A percentile compares a stretch with the other conserved stretches of the same genome.
phyloP scores from a whole-genome alignment of 2,329 filamentous ascomycete species.

The Trichoderma afroharzianum region DNA sequence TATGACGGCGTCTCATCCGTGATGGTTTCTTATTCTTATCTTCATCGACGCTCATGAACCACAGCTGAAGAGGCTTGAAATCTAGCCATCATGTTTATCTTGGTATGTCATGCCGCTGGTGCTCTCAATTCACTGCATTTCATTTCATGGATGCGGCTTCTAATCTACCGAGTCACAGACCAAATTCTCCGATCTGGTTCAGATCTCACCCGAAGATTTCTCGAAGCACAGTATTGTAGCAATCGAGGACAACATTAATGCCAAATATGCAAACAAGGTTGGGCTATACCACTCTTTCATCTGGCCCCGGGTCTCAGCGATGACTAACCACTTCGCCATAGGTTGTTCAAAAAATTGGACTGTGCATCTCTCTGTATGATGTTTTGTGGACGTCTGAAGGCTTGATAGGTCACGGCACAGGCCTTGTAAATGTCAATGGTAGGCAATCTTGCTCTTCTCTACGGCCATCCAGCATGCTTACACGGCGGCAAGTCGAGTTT shows the following conservation, averaged over 20 bases:
- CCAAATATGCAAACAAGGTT: slow-evolving; percentile 93
- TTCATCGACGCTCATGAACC: background rate
- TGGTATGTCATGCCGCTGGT: slow-evolving; percentile 10
- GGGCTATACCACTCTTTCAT: background rate
- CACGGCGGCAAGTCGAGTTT: slow-evolving; percentile 73
- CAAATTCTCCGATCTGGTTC: slow-evolving; percentile 89
- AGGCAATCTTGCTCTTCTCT: slow-evolving; percentile 18
- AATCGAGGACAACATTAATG: slow-evolving; percentile 94
- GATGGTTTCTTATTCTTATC: background rate
- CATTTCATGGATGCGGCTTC: background rate
- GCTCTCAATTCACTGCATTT: background rate
- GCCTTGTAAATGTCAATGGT: slow-evolving; percentile 93
- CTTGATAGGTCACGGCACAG: slow-evolving; percentile 86
- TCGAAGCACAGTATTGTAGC: slow-evolving; percentile 76
- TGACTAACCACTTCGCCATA: slow-evolving; percentile 29
- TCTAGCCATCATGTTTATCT: slow-evolving; percentile 13
- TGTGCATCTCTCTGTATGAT: slow-evolving; percentile 92
- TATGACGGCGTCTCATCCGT: background rate
- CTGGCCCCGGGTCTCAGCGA: background rate
- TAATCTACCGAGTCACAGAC: slow-evolving; percentile 53
- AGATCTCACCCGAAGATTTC: slow-evolving; percentile 87
- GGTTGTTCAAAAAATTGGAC: slow-evolving; percentile 88
- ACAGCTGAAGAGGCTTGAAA: background rate
- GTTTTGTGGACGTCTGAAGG: slow-evolving; percentile 86
- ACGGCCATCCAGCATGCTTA: too few species aligned